A percentile compares a stretch with the other conserved stretches of the same genome.
Evolutionary conservation across 208 protist genomes (phyloP).

Genomic region (Balamuthia mandrillaris): DNA sequence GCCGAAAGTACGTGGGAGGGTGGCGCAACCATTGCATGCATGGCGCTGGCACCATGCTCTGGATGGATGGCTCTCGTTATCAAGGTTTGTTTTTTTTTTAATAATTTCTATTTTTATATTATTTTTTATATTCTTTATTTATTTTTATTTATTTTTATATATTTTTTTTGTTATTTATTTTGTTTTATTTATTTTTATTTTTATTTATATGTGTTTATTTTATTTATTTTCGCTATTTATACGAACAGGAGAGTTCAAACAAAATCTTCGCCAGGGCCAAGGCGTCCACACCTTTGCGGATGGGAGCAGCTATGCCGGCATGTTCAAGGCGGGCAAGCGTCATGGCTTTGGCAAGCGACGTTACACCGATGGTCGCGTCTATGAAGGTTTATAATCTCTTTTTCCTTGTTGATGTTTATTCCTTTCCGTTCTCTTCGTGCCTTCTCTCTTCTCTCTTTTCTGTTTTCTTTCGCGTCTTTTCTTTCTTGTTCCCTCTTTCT

Average conservation of each 20-base stretch:
- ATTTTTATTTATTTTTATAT: too few species aligned
- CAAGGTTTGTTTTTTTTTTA: conserved; percentile 5
- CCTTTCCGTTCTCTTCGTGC: too few species aligned
- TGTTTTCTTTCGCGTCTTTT: background rate
- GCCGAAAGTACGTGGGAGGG: conserved; percentile 1
- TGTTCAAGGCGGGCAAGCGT: conserved; percentile 15
- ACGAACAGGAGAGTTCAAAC: background rate
- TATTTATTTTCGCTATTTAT: background rate
- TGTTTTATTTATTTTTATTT: background rate
- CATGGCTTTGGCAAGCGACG: background rate
- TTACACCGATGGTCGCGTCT: conserved; percentile 9
- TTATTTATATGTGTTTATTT: background rate
- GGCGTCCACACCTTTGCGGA: conserved; percentile 24
- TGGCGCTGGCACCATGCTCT: conserved; percentile 10
- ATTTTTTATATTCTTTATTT: background rate
- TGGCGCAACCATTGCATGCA: conserved; percentile 9
- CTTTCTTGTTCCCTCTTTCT: background rate
- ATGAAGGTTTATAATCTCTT: background rate
- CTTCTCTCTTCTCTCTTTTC: too few species aligned
- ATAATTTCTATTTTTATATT: too few species aligned
- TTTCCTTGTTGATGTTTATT: too few species aligned
- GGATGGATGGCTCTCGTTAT: background rate
- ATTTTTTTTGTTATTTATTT: background rate
- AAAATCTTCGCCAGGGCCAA: background rate
- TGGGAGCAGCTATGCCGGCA: conserved; percentile 4